These are phyloP conservation scores for Phialophora macrospora DNA, from an alignment of 2,329 filamentous ascomycete genomes.

Conservation along the genomic window DNA sequence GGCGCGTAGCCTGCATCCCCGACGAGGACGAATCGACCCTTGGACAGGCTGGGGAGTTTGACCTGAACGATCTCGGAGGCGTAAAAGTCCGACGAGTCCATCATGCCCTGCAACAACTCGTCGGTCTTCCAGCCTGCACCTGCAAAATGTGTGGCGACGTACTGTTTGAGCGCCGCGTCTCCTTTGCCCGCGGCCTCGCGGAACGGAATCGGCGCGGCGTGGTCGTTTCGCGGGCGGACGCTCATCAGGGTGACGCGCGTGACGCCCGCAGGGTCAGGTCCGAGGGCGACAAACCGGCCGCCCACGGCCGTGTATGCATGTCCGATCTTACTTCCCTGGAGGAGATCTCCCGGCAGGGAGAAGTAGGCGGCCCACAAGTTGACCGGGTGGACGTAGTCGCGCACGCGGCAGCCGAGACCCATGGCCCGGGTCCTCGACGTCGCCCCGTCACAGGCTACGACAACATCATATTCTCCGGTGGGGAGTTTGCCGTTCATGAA, in stretches of 20 bases:
- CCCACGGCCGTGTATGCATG: slow-evolving; percentile 16
- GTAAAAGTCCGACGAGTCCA: slow-evolving; percentile 51
- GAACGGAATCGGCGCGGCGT: neutral
- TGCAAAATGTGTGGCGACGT: slow-evolving; percentile 42
- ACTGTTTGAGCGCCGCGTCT: slow-evolving; percentile 41
- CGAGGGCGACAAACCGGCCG: slow-evolving; percentile 34
- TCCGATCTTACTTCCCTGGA: slow-evolving; percentile 37
- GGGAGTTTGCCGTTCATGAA: slow-evolving; percentile 51
- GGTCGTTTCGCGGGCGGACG: neutral
- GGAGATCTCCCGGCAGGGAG: slow-evolving; percentile 37
- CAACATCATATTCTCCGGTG: slow-evolving; percentile 54
- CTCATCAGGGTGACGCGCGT: slow-evolving; percentile 38
- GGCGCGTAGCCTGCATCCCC: slow-evolving; percentile 54
- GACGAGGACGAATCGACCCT: slow-evolving; percentile 49
- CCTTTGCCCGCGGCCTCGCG: slow-evolving; percentile 17
- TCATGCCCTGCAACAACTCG: slow-evolving; percentile 44
- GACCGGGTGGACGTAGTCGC: slow-evolving; percentile 35
- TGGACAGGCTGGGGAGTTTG: slow-evolving; percentile 46
- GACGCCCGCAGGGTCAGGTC: slow-evolving; percentile 18
- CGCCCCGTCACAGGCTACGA: slow-evolving; percentile 63
- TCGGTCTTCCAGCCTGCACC: slow-evolving; percentile 48
- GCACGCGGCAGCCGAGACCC: slow-evolving; percentile 43
- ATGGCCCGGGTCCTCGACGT: slow-evolving; percentile 55
- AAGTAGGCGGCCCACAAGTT: slow-evolving; percentile 42
- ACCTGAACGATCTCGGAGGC: slow-evolving; percentile 49